Evolutionary conservation across 2,329 filamentous ascomycete species (phyloP), one percentile per base, ranked within the genome.

Genomic region (Aspergillus chevalieri): DNA sequence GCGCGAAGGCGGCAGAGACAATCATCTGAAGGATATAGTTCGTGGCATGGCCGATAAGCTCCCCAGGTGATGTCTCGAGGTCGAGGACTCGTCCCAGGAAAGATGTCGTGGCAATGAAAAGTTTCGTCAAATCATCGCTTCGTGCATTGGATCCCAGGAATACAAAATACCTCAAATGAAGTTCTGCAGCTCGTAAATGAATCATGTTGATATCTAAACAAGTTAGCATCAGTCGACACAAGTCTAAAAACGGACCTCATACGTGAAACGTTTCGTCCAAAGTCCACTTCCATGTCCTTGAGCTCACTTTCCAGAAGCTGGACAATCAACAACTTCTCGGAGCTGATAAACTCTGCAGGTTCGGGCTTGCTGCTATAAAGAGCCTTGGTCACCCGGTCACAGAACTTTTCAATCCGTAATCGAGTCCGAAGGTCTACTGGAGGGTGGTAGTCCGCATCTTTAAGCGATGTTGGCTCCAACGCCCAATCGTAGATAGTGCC

Each of bases 21-120:
- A 84, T 79, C 74, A 84, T 83, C 59, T 85, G 81, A 58, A 83
- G 77, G 49, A 86, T 80, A 60, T 84, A 84, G 54, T 78, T 82
- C 47, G 71, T 77, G 7, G 77, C 76, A 50, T 81, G 75, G 49
- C 74, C 72, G 12, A 81, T 71, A 22, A 77, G 64, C 43, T 75
- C 71, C 2, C 76, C 71, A 4, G 71, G 68, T 3, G 66, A 70
- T 8, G 65, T 70, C 54, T 68, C 72, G 9, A 74, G 61, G 39
- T 71, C 69, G 6, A 75, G 60, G n/a, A 74, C 72, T 19, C 68
- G 61, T 14, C 73, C 70, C 6, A 75, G 65, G 51, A 74, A 75
- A 15, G 70, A 69, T 2, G 69, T 74, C 1, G 73, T 75, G 15
- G 73, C 70, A 45, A 72, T 61, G 43, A 71, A 67, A 24, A 76